Base-by-base conservation (phyloP, 1,284 basidiomycete genomes). In the Microbotryum scabiosae region DNA sequence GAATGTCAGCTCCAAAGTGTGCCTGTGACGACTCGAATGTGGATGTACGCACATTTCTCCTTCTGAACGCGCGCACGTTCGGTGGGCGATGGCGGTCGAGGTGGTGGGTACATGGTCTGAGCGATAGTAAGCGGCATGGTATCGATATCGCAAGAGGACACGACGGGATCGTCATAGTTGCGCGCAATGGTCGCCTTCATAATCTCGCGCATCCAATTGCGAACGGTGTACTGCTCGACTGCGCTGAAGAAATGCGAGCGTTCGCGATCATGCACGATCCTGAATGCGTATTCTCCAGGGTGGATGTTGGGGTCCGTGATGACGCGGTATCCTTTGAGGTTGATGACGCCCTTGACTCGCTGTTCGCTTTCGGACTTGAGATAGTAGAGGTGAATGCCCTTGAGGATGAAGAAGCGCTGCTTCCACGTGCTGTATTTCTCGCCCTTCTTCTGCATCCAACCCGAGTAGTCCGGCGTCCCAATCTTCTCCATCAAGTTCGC, bases 171-270 rank as follows among this genome's bases (percentile, higher is more conserved):
- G 14, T 85, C 81, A 73, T 92, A 94, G 75, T 96, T 91, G 59
- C 96, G 80, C 20, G 84, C 87, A 71, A 99, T 99, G 5, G 94
- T 97, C 3, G 92, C 88, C 76, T 98, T 99, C 90, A 97, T 97
- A 70, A 99, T 83, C 12, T 91, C 90, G 79, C 98, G 98, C 94
- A 98, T 98, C 96, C 96, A 99, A 68, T 91, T 90, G 16, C 96
- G 83, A 52, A 97, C 82, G 45, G 84, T 76, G 5, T 78, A 74
- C 73, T 91, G 88, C 73, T 97, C 92, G 44, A 92, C 87, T 0
- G 88, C 88, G 66, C 87, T 88, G 76, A 99, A 98, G 73, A 79
- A 89, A 76, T 98, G 91, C 2, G 88, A 81, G 76, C 88, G 90
- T 72, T 91, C 88, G 10, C 80, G 79, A 52, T 93, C 88, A 69